Percentiles rank a stretch among this genome's conserved stretches.
These are phyloP conservation scores for Austroboletus olivaceoglutinosus DNA, from an alignment of 1,284 basidiomycete species.

Conservation along the genomic window DNA sequence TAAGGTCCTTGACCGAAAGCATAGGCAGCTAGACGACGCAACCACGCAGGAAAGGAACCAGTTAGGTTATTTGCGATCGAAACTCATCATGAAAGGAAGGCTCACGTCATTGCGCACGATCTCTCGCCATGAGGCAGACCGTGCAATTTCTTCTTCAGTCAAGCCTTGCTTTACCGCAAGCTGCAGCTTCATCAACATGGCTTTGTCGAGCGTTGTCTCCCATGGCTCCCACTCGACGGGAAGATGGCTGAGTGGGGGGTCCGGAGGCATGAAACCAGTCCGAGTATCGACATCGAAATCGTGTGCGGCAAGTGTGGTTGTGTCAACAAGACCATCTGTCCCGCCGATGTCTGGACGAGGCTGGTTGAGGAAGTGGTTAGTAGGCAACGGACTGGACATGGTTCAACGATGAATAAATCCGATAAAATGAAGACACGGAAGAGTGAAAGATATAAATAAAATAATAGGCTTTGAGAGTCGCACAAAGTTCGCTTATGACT, in stretches of 20 bases:
- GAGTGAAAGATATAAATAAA: no score
- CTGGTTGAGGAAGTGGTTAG: constrained; percentile 65
- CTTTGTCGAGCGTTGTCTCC: constrained; percentile 63
- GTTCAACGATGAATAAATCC: not conserved
- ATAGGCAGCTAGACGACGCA: constrained; percentile 37
- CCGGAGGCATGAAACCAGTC: constrained; percentile 90
- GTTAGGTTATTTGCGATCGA: not conserved
- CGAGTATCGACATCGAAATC: constrained; percentile 94
- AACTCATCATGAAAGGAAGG: not conserved
- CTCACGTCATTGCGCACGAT: constrained; percentile 56
- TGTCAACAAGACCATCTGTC: constrained; percentile 57
- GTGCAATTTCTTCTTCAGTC: constrained; percentile 42
- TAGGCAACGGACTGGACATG: constrained; percentile 35
- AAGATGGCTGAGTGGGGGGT: constrained; percentile 68
- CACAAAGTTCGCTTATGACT: not conserved
- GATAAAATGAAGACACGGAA: no score
- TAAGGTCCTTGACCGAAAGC: constrained; percentile 36
- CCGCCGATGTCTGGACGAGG: constrained; percentile 51
- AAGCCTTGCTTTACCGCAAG: constrained; percentile 52
- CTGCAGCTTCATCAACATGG: constrained; percentile 49
- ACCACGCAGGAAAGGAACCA: no score
- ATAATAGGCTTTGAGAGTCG: not conserved
- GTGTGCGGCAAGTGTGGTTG: constrained; percentile 84
- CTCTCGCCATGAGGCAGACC: constrained; percentile 61
- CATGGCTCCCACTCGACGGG: constrained; percentile 63